These are phyloP conservation scores for Imleria badia DNA, from an alignment of 768 basidiomycete genomes.

Conservation along the genomic window DNA sequence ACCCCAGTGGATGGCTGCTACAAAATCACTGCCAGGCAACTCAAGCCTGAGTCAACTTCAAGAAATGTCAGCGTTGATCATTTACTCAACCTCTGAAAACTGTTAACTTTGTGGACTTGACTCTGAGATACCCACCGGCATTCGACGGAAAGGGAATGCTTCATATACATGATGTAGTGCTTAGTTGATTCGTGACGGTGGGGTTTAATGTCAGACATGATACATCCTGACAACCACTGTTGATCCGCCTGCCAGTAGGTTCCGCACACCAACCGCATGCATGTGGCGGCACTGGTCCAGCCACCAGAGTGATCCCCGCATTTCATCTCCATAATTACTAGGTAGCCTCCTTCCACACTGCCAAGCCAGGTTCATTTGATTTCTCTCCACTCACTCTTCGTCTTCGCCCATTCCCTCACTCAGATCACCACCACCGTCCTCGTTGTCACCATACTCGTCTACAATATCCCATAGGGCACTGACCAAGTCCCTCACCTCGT, in stretches of 20 bases:
- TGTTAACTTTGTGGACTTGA: neutral
- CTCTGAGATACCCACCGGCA: neutral
- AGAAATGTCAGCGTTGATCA: too few relatives aligned
- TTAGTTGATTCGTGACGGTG: too few relatives aligned
- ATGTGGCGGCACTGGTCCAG: neutral
- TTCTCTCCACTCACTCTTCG: constrained; percentile 9
- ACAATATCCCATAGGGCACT: constrained; percentile 61
- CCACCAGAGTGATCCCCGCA: neutral
- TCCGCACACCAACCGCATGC: neutral
- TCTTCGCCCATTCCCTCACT: constrained; percentile 22
- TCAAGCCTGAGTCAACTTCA: too few relatives aligned
- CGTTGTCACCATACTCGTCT: constrained; percentile 40
- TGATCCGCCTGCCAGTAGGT: too few relatives aligned
- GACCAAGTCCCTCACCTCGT: constrained; percentile 56
- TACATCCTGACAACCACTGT: too few relatives aligned
- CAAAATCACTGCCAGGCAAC: neutral
- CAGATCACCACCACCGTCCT: constrained; percentile 21
- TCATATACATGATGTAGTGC: neutral
- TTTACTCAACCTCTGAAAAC: neutral
- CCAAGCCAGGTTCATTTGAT: neutral
- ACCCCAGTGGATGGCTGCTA: too few relatives aligned
- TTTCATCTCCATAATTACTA: neutral
- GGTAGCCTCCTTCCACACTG: neutral
- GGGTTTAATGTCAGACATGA: too few relatives aligned
- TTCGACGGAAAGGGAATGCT: neutral